Evolutionary conservation across 129 eudicot species (phyloP), one percentile per base, ranked within the genome.

Genomic region (Erigeron canadensis): DNA sequence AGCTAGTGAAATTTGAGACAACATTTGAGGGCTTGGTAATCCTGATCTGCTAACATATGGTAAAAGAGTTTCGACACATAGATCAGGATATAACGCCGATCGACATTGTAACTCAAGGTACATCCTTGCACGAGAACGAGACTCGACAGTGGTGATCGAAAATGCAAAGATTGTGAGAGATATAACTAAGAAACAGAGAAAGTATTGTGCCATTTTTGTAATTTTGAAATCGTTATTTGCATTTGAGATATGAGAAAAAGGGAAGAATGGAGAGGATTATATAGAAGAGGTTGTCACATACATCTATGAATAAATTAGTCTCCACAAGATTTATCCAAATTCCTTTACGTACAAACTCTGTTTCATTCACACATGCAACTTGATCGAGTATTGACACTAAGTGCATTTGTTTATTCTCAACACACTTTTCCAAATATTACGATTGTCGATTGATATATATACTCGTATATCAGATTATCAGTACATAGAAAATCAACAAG

Each of bases 1-100:
- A 0, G 69, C 72, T 37, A 89, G 40, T 21, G 96, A 81, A 11
- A 84, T 44, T 38, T 89, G 89, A 63, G 92, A 86, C 22, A 89
- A 18, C 23, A 75, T 65, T 10, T 75, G 78, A 5, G 79, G 89
- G 54, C 77, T 80, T 51, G 64, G 87, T 8, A 68, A 21, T 0
- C 67, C 71, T 17, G 73, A 18, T 55, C 74, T 40, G 63, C 67
- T 61, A 0, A 71, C 82, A 39, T 74, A 75, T 13, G 66, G 59
- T 7, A 78, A 62, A n/a, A 89, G 86, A 39, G 74, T 69, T 40
- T 69, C 70, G 10, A 70, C 76, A 56, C 96, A 89, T 28, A 86
- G 75, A 13, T 67, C 73, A 1, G 72, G 84, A 75, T 86, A 89
- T 5, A 70, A 75, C 0, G 96, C 88, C 41, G 81, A 64, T 47